These are phyloP conservation scores for Flaveria linearis DNA, from an alignment of 129 eudicot genomes.

Conservation along the genomic window DNA sequence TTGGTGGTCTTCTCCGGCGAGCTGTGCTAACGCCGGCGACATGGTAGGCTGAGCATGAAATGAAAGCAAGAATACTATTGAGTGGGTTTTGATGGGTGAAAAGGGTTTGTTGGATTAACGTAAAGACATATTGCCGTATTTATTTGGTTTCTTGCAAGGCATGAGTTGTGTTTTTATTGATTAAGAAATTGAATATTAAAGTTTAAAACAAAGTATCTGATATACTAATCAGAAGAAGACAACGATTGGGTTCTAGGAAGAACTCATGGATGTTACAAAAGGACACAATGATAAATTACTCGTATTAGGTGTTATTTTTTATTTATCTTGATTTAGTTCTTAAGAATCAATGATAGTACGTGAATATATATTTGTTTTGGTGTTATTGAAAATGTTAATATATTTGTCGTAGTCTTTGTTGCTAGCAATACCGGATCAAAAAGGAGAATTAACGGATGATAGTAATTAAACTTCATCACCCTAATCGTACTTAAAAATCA, in stretches of 20 bases:
- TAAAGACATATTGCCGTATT: conserved; percentile 28
- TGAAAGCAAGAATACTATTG: not conserved
- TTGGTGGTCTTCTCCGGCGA: conserved; percentile 25
- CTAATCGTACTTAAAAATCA: too few relatives aligned
- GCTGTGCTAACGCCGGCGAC: conserved; percentile 37
- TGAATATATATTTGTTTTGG: not conserved
- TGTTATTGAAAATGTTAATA: not conserved
- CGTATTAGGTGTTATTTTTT: not conserved
- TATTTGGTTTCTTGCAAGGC: conserved; percentile 22
- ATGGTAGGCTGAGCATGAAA: conserved; percentile 22
- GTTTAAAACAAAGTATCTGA: not conserved
- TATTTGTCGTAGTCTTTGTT: not conserved
- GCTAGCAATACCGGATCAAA: too few relatives aligned
- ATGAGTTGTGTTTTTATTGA: not conserved
- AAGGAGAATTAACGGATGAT: too few relatives aligned
- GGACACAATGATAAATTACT: not conserved
- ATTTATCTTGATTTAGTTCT: not conserved
- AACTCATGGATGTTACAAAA: conserved; percentile 3
- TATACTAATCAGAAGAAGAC: not conserved
- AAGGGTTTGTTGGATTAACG: conserved; percentile 12
- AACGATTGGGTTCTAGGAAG: not conserved
- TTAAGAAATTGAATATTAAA: not conserved
- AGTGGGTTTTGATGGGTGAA: not conserved
- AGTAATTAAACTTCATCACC: too few relatives aligned
- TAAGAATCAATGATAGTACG: not conserved